Evolutionary conservation across 139 green algal genomes (phyloP), one percentile per base, ranked within the genome.

Genomic region (Bryopsis sp.): DNA sequence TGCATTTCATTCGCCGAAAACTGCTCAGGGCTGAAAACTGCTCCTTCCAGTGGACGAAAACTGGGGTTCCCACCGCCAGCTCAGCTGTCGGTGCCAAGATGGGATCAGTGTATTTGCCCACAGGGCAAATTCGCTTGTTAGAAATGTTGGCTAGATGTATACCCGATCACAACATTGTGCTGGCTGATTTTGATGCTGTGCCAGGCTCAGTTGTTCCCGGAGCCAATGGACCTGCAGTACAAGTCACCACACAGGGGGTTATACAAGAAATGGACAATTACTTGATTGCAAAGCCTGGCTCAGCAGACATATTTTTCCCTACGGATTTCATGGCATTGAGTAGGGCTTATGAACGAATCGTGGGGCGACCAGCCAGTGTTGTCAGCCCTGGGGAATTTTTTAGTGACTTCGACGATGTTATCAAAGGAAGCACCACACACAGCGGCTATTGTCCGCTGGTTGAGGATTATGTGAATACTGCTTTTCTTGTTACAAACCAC

Each of bases 261-360:
- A 32, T 36, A 8, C 35, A 28, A 7, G 62, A 69, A 35, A 35
- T 28, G 11, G 37, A 36, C 22, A 8, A 15, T n/a, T 69, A 69
- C 26, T 36, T 69, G 7, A n/a, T 58, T 8, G 26, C 59, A 43
- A 5, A 34, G 6, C 5, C 37, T 36, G 37, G 39, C 62, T 58
- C 62, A 37, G 62, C 62, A 11, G 62, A 69, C 37, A 54, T 69
- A n/a, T 58, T 69, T 26, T 69, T 69, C 62, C 62, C 62, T 8
- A 69, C 62, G 43, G 62, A 69, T 24, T 69, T 69, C 37, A n/a
- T 38, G 35, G 26, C 62, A 3, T n/a, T 69, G 6, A 31, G 43
- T 7, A 11, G 54, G 8, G 5, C 35, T 8, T 69, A 36, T 36
- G n/a, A 69, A 33, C 3, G n/a, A 31, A 69, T 69, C 22, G 11